Evolutionary conservation across 1,139 yeast species (phyloP).

Genomic region (Yamadazyma trypodendri): DNA sequence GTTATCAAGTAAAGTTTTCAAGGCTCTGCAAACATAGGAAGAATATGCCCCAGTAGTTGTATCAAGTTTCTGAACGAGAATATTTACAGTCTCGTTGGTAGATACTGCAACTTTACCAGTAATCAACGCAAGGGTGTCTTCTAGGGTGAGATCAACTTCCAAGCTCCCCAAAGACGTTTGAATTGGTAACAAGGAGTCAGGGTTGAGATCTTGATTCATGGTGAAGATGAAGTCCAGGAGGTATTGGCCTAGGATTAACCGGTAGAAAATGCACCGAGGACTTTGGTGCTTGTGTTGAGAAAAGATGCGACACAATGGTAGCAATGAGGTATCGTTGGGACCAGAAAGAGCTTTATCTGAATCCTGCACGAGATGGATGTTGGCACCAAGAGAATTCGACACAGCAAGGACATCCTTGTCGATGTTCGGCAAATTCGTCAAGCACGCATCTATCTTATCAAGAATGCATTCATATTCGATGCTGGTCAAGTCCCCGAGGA

Average conservation of each 20-base stretch:
- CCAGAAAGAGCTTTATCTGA: neutral
- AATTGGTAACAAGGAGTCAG: conserved; percentile 5
- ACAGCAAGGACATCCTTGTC: conserved; percentile 30
- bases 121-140: conserved; percentile 1
- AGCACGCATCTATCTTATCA: conserved; percentile 12
- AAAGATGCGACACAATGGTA: conserved; percentile 8
- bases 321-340: conserved; percentile 3
- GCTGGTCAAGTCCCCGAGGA: conserved; percentile 1
- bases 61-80: conserved; percentile 5
- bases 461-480: conserved; percentile 12
- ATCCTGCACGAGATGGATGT: conserved; percentile 31
- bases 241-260: conserved; percentile 25
- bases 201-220: conserved; percentile 2
- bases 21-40: conserved; percentile 27
- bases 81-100: neutral
- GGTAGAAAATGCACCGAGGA: conserved; percentile 6
- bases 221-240: conserved; percentile 27
- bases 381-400: conserved; percentile 46
- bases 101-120: neutral
- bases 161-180: conserved; percentile 6
- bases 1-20: conserved; percentile 21
- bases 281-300: neutral
- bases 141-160: neutral
- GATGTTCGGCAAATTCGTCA: conserved; percentile 11
- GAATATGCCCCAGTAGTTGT: conserved; percentile 10